These are phyloP conservation scores for Cryphonectria naterciae DNA, from an alignment of 2,329 filamentous ascomycete genomes.

Conservation along the genomic window DNA sequence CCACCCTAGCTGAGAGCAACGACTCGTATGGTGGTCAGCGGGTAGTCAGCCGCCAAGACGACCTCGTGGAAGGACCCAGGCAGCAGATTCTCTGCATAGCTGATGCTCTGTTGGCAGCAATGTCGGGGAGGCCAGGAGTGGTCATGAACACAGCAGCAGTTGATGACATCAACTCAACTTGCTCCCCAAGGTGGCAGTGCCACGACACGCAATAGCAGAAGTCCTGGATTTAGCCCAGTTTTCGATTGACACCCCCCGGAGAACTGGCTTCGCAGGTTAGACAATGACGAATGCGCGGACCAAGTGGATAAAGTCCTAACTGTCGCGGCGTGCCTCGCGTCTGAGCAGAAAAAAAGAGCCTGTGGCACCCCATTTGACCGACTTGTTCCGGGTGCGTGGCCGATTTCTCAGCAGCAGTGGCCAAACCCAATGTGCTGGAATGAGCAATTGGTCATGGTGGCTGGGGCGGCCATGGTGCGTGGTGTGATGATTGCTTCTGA, in stretches of 20 bases:
- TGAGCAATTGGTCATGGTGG: neutral
- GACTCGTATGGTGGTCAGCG: slow-evolving; percentile 7
- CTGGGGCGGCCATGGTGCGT: neutral
- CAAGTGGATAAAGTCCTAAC: neutral
- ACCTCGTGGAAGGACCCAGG: neutral
- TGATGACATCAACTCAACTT: neutral
- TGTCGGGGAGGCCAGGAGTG: neutral
- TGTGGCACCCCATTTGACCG: neutral
- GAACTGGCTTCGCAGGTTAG: neutral
- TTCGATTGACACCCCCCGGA: neutral
- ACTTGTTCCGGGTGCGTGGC: neutral
- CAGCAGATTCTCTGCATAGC: neutral
- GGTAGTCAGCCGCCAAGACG: neutral
- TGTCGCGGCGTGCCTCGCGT: neutral
- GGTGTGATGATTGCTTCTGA: neutral
- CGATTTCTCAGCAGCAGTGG: neutral
- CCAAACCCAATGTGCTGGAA: neutral
- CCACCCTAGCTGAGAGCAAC: neutral
- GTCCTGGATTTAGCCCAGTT: neutral
- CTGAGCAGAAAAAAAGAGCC: neutral
- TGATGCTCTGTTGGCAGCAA: neutral
- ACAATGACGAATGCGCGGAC: neutral
- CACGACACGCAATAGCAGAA: neutral
- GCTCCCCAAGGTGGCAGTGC: neutral
- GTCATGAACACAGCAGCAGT: neutral